Base-by-base conservation (phyloP, 352 stramenopile species). In the Pythium sukuiense region DNA sequence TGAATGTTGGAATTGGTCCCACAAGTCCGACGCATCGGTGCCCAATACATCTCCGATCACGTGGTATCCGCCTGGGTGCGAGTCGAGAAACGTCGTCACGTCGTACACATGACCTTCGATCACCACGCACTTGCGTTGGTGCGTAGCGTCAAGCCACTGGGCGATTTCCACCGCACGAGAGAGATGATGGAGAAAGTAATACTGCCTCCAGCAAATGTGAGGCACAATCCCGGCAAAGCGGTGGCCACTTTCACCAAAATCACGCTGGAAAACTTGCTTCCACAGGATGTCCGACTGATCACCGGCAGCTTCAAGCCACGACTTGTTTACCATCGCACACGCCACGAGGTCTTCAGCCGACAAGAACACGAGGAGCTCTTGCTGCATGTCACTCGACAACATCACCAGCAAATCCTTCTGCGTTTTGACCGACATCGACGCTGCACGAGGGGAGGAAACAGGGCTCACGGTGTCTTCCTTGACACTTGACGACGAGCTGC, bases 1-100 rank as follows among this genome's bases (percentile, higher is more conserved):
- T 1, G 82, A 90, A 70, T 92, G 84, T 39, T 79, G 79, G 55
- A 90, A 90, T 50, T 90, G 71, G 53, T 90, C 77, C 84, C 84
- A 93, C 18, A 89, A 68, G 14, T 77, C 73, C 0, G 80, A 87
- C 32, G 84, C 82, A 72, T 90, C 82, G 0, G 79, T 90, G 33
- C 84, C 84, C 32, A 90, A 68, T 2, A 83, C 82, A 58, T 93
- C 84, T 37, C 75, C 77, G 43, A 93, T 88, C 26, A 93, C 84
- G 67, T 89, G 82, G 29, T 81, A 74, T 14, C 84, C 84, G 7
- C 84, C 84, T 6, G 81, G 84, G 63, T 93, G 84, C 52, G 79
- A 59, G 35, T 90, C 75, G 20, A 90, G 58, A 53, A 93, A 93
- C 49, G 74, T 65, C 46, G 80, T 89, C 6, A 90, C 70, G 72